Percentiles rank a stretch among this genome's conserved stretches.
phyloP scores from a whole-genome alignment of 768 basidiomycete species.

The Trametes meyenii region DNA sequence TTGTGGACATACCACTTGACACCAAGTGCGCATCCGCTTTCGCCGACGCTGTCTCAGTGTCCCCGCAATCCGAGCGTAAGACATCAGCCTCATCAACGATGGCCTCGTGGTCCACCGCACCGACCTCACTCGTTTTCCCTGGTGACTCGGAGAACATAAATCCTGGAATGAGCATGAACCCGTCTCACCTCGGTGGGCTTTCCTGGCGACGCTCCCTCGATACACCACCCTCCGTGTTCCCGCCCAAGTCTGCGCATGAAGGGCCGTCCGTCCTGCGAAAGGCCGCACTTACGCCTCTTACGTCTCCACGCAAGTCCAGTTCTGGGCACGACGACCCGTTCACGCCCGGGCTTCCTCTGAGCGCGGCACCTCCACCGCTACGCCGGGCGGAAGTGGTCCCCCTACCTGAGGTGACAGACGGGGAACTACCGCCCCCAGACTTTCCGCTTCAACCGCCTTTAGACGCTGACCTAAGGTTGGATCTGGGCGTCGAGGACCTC shows the following conservation, averaged over 20 bases:
- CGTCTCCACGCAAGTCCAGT: background rate
- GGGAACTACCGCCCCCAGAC: constrained; percentile 1
- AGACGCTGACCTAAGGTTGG: constrained; percentile 12
- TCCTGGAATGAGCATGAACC: background rate
- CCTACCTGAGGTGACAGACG: constrained; percentile 16
- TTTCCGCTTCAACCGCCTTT: constrained; percentile 6
- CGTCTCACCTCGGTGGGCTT: constrained; percentile 5
- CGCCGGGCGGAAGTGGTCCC: constrained; percentile 17
- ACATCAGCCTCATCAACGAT: constrained; percentile 7
- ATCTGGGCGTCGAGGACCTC: constrained; percentile 20
- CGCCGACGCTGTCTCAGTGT: constrained; percentile 2
- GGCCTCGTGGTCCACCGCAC: constrained; percentile 10
- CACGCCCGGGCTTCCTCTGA: background rate
- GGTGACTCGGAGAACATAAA: constrained; percentile 5
- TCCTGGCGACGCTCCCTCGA: constrained; percentile 12
- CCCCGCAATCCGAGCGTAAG: constrained; percentile 3
- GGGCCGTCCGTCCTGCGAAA: constrained; percentile 1
- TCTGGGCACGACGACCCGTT: background rate
- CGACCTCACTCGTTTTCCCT: constrained; percentile 13
- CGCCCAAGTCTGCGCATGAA: background rate
- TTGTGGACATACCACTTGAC: constrained; percentile 10
- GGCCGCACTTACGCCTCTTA: background rate
- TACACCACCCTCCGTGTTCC: constrained; percentile 5
- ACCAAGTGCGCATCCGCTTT: background rate
- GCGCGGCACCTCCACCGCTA: constrained; percentile 11